A percentile compares a stretch with the other conserved stretches of the same genome.
Conservation (phyloP, 2,329 filamentous ascomycete species). For the Albifimbria verrucaria region DNA sequence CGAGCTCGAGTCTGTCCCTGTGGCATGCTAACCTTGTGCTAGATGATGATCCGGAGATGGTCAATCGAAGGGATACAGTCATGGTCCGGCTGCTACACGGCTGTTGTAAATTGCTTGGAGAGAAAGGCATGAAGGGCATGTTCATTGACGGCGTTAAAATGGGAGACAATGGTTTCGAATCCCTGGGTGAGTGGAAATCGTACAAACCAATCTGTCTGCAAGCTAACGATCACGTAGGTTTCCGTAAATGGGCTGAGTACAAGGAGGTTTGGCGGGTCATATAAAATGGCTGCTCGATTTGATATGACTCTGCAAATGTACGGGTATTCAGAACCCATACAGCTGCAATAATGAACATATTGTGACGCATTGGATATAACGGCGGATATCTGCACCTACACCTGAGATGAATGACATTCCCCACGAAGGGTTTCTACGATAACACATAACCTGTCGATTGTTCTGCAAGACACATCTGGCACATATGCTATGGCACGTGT, state of each 20-base stretch:
- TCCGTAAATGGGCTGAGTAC: slow-evolving; percentile 57
- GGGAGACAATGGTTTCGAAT: slow-evolving; percentile 46
- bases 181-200: slow-evolving; percentile 43
- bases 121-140: slow-evolving; percentile 49
- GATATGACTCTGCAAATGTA: too few species aligned
- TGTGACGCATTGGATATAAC: too few species aligned
- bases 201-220: slow-evolving; percentile 4
- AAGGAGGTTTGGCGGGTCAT: slow-evolving; percentile 52
- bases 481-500: too few species aligned
- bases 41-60: slow-evolving; percentile 42
- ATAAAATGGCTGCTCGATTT: too few species aligned
- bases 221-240: slow-evolving; percentile 37
- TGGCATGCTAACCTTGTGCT: slow-evolving; percentile 10
- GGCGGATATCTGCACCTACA: too few species aligned
- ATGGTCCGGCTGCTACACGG: slow-evolving; percentile 52
- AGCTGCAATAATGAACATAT: too few species aligned
- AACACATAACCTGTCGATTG: too few species aligned
- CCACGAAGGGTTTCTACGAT: too few species aligned
- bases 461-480: too few species aligned
- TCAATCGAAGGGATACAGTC: slow-evolving; percentile 43
- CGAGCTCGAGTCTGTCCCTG: background rate
- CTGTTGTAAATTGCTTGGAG: slow-evolving; percentile 44
- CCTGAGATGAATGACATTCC: too few species aligned
- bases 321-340: too few species aligned
- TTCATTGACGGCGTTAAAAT: slow-evolving; percentile 54